Percentiles rank a stretch among this genome's conserved stretches.
Conservation (phyloP, 371 early-diverging fungal species). For the Mucor racemosus region DNA sequence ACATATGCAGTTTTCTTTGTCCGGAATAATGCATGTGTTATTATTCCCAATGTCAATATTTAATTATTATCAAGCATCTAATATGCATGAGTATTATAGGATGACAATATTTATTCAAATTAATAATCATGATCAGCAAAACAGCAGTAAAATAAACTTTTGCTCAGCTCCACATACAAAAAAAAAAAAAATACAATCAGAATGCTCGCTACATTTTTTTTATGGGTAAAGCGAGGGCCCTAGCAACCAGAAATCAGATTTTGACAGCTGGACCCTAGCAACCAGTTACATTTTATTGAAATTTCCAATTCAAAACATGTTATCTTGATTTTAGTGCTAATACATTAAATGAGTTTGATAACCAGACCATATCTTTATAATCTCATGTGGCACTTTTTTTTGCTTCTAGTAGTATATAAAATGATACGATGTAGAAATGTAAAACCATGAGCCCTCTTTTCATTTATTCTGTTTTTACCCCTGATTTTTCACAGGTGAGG, state of each 20-base stretch:
- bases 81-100: no score
- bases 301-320: neutral
- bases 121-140: no score
- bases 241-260: neutral
- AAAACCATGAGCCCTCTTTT: neutral
- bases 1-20: no score
- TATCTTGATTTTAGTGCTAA: neutral
- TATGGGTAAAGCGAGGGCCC: neutral
- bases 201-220: neutral
- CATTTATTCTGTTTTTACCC: no score
- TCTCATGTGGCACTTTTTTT: no score
- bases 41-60: no score
- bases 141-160: no score
- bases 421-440: no score
- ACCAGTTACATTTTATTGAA: neutral
- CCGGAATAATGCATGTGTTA: no score
- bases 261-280: slow-evolving; percentile 1
- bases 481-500: neutral
- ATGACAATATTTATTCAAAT: no score
- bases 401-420: no score
- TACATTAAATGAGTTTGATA: neutral
- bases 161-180: neutral
- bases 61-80: no score
- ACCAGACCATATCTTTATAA: neutral
- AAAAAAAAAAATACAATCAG: neutral